Evolutionary conservation across 306 rosid genomes (phyloP).

Genomic region (Dicorynia guianensis): DNA sequence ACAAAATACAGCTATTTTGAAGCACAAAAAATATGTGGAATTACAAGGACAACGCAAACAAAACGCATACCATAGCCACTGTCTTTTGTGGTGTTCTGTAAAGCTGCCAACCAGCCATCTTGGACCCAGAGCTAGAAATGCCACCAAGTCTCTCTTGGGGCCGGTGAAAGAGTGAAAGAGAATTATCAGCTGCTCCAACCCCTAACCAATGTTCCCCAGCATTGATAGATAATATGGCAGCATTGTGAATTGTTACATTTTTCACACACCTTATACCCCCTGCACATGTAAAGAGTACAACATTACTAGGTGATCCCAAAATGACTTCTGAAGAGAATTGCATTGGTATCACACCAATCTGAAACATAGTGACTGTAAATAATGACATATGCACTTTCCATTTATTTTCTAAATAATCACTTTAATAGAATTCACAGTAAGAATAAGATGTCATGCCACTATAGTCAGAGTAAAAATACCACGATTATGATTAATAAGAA

Average conservation of each 20-base stretch:
- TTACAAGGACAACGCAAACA: constrained; percentile 18
- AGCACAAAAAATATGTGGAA: constrained; percentile 1
- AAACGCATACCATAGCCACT: constrained; percentile 79
- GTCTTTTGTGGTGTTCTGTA: constrained; percentile 95
- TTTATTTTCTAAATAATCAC: neutral
- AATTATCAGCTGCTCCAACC: constrained; percentile 97
- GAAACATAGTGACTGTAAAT: constrained; percentile 23
- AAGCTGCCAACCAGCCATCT: constrained; percentile 95
- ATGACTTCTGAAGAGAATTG: constrained; percentile 28
- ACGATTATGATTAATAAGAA: constrained; percentile 21
- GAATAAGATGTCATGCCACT: constrained; percentile 32
- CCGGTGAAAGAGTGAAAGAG: constrained; percentile 94
- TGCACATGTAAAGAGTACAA: constrained; percentile 47
- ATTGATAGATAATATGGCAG: constrained; percentile 85
- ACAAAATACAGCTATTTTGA: constrained; percentile 8
- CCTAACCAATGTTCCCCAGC: constrained; percentile 99
- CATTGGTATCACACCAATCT: constrained; percentile 8
- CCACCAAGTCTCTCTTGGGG: constrained; percentile 97
- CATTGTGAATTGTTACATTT: constrained; percentile 86
- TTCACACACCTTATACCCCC: constrained; percentile 89
- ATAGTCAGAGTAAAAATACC: constrained; percentile 14
- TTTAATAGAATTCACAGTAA: neutral
- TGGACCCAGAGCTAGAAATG: constrained; percentile 76
- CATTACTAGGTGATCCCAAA: constrained; percentile 21
- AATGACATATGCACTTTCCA: constrained; percentile 17